These are phyloP conservation scores for Starmerella floricola DNA, from an alignment of 805 yeast genomes.

Conservation along the genomic window DNA sequence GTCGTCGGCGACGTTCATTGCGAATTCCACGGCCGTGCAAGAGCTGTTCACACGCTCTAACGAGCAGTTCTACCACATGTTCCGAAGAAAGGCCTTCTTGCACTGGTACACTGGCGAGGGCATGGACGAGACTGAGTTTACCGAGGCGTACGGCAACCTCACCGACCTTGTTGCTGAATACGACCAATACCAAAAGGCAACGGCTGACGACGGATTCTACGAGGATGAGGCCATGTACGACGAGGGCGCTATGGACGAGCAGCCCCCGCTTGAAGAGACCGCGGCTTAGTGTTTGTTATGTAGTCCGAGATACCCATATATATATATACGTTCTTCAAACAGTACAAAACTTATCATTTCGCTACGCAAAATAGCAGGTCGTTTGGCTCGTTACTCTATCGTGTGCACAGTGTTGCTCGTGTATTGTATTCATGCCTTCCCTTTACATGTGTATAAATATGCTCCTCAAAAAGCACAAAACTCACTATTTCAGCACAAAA, in stretches of 20 bases:
- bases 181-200: slow-evolving; percentile 88
- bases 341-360: neutral
- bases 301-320: slow-evolving; percentile 6
- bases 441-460: too few species aligned
- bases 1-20: slow-evolving; percentile 87
- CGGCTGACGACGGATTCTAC: slow-evolving; percentile 66
- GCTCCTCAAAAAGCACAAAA: neutral
- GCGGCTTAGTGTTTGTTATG: neutral
- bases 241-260: slow-evolving; percentile 1
- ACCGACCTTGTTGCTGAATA: slow-evolving; percentile 80
- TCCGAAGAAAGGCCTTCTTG: slow-evolving; percentile 84
- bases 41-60: slow-evolving; percentile 85
- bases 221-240: slow-evolving; percentile 34
- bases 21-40: slow-evolving; percentile 89
- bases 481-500: neutral
- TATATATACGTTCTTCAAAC: neutral
- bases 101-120: slow-evolving; percentile 96
- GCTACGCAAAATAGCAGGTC: too few species aligned
- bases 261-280: slow-evolving; percentile 3
- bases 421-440: too few species aligned
- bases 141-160: slow-evolving; percentile 90
- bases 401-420: too few species aligned
- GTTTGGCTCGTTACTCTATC: too few species aligned
- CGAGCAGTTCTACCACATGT: slow-evolving; percentile 85
- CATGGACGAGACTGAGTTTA: slow-evolving; percentile 91